Evolutionary conservation across 2,329 filamentous ascomycete genomes (phyloP).

Genomic region (Talaromyces sp.): DNA sequence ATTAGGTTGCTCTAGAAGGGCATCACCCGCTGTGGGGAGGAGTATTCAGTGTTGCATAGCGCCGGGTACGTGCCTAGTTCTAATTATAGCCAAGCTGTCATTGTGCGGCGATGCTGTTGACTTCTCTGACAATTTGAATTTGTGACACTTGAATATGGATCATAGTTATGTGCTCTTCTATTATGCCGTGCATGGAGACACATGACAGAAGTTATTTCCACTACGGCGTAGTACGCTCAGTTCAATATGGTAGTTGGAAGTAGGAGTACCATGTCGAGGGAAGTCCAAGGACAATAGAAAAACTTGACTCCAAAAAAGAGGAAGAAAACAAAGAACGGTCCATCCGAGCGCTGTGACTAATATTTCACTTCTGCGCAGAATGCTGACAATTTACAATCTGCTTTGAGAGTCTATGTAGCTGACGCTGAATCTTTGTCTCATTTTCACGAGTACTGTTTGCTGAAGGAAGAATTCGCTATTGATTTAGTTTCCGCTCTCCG

Average conservation of each 20-base stretch:
- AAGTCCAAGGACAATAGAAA: not conserved
- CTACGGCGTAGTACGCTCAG: not conserved
- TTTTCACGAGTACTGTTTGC: not conserved
- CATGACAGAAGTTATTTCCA: not conserved
- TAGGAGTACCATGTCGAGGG: not conserved
- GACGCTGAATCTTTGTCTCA: not conserved
- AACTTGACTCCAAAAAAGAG: not conserved
- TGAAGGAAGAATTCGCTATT: too few relatives aligned
- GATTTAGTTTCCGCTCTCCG: not conserved
- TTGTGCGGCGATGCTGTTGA: not conserved
- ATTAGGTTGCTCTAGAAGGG: conserved; percentile 2
- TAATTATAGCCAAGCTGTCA: conserved; percentile 5
- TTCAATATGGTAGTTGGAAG: not conserved
- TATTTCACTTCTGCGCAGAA: not conserved
- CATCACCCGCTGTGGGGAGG: conserved; percentile 4
- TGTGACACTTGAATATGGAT: not conserved
- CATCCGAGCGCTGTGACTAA: not conserved
- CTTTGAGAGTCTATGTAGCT: not conserved
- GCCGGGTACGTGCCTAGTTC: not conserved
- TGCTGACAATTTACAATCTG: not conserved
- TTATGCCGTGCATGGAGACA: not conserved
- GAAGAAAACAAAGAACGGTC: not conserved
- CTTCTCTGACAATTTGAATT: not conserved
- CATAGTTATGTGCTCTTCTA: not conserved
- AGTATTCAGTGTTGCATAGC: not conserved